These are phyloP conservation scores for Waltiozyma sp. DNA, from an alignment of 1,139 yeast species.

Conservation along the genomic window DNA sequence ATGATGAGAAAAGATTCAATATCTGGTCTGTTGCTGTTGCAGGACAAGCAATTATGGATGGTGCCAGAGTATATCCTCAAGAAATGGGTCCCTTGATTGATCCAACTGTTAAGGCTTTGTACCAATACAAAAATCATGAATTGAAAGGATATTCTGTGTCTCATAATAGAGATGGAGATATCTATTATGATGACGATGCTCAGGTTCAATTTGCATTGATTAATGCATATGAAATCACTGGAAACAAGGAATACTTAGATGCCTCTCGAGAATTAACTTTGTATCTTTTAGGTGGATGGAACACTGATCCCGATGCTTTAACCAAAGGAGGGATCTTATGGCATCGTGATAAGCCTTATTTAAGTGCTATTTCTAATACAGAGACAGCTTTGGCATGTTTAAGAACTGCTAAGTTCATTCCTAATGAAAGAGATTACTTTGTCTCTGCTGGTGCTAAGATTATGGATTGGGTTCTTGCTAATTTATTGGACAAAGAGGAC, in stretches of 20 bases:
- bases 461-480: constrained; percentile 41
- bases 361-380: constrained; percentile 60
- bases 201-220: constrained; percentile 61
- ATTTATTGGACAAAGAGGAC: constrained; percentile 43
- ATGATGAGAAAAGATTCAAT: constrained; percentile 42
- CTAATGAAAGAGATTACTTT: constrained; percentile 33
- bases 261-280: constrained; percentile 48
- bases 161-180: constrained; percentile 46
- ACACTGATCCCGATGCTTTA: constrained; percentile 22
- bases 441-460: constrained; percentile 44
- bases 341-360: constrained; percentile 51
- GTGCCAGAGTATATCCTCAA: constrained; percentile 45
- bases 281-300: constrained; percentile 62
- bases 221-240: constrained; percentile 61
- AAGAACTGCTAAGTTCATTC: constrained; percentile 44
- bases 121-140: constrained; percentile 40
- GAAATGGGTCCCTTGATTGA: constrained; percentile 47
- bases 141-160: constrained; percentile 47
- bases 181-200: constrained; percentile 69
- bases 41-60: constrained; percentile 51
- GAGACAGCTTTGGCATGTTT: constrained; percentile 62
- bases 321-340: constrained; percentile 51
- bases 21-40: constrained; percentile 65
- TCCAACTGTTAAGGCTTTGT: constrained; percentile 41
- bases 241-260: constrained; percentile 40